A percentile compares a stretch with the other conserved stretches of the same genome.
phyloP scores from a whole-genome alignment of 331 rosid genomes.

The Cydonia oblonga region DNA sequence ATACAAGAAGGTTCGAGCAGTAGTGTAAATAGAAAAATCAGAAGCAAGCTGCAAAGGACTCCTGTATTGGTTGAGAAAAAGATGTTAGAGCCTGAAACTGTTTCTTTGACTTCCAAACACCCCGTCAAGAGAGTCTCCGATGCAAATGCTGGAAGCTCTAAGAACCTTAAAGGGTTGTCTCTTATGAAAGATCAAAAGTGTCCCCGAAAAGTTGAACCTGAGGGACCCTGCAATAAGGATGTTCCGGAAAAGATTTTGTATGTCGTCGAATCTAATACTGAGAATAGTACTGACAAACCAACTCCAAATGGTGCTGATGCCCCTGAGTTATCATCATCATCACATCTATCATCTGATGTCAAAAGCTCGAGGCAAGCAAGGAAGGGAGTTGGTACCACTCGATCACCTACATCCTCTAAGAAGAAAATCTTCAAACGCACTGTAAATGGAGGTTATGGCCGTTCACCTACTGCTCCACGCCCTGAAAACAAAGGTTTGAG shows the following conservation, averaged over 20 bases:
- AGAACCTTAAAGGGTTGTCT: conserved; percentile 17
- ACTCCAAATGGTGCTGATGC: conserved; percentile 15
- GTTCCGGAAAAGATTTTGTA: conserved; percentile 31
- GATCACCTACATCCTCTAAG: conserved; percentile 20
- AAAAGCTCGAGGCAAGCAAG: conserved; percentile 23
- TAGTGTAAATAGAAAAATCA: conserved; percentile 19
- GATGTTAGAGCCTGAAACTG: conserved; percentile 17
- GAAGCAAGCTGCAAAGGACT: conserved; percentile 21
- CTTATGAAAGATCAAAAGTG: conserved; percentile 16
- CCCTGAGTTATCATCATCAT: conserved; percentile 14
- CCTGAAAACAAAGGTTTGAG: conserved; percentile 24
- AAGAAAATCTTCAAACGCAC: conserved; percentile 21
- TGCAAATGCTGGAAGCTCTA: conserved; percentile 13
- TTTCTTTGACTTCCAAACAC: conserved; percentile 26
- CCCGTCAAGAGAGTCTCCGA: conserved; percentile 24
- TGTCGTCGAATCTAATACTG: conserved; percentile 32
- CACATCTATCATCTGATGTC: conserved; percentile 14
- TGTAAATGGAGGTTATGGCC: conserved; percentile 12
- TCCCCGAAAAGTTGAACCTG: conserved; percentile 17
- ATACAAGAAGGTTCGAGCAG: conserved; percentile 21
- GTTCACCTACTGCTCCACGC: conserved; percentile 4
- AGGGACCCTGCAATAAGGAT: conserved; percentile 19
- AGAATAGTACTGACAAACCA: conserved; percentile 20
- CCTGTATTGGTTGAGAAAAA: conserved; percentile 26
- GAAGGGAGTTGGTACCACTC: conserved; percentile 17